These are phyloP conservation scores for Pisolithus microcarpus DNA, from an alignment of 768 basidiomycete species.

Conservation along the genomic window DNA sequence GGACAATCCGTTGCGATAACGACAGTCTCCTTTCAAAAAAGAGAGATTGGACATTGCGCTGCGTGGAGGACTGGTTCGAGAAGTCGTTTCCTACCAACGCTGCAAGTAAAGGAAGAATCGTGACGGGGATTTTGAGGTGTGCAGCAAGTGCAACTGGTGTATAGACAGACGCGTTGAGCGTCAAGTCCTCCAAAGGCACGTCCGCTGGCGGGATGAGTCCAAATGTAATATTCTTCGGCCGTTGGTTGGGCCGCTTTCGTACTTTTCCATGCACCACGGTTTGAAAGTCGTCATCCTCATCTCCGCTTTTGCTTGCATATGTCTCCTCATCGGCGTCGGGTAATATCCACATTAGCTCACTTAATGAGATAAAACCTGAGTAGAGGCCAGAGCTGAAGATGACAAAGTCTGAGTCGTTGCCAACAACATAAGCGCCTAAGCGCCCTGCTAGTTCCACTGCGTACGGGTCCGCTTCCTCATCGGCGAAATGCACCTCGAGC, in stretches of 20 bases:
- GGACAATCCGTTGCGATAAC: conserved; percentile 57
- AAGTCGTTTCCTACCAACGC: conserved; percentile 81
- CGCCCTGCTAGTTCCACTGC: conserved; percentile 78
- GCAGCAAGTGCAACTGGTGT: conserved; percentile 54
- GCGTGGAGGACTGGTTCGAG: conserved; percentile 43
- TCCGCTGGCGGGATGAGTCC: conserved; percentile 51
- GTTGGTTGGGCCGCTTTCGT: conserved; percentile 35
- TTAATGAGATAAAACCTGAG: conserved; percentile 67
- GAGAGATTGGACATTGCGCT: conserved; percentile 46
- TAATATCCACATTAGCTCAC: conserved; percentile 64
- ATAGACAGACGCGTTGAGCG: conserved; percentile 53
- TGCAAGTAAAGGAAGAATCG: conserved; percentile 69
- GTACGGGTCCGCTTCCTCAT: conserved; percentile 77
- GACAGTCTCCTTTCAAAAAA: conserved; percentile 64
- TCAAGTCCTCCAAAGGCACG: conserved; percentile 28
- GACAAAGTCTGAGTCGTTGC: conserved; percentile 79
- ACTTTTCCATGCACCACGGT: conserved; percentile 47
- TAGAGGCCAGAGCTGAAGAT: conserved; percentile 72
- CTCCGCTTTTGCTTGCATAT: conserved; percentile 14
- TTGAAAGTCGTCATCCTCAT: conserved; percentile 51
- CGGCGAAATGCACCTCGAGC: conserved; percentile 62
- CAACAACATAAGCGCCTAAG: conserved; percentile 66
- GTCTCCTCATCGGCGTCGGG: conserved; percentile 20
- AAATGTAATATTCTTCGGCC: conserved; percentile 10
- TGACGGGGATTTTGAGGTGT: conserved; percentile 59